phyloP scores from a whole-genome alignment of 208 protist genomes.

The Wallacemonas sp. region DNA sequence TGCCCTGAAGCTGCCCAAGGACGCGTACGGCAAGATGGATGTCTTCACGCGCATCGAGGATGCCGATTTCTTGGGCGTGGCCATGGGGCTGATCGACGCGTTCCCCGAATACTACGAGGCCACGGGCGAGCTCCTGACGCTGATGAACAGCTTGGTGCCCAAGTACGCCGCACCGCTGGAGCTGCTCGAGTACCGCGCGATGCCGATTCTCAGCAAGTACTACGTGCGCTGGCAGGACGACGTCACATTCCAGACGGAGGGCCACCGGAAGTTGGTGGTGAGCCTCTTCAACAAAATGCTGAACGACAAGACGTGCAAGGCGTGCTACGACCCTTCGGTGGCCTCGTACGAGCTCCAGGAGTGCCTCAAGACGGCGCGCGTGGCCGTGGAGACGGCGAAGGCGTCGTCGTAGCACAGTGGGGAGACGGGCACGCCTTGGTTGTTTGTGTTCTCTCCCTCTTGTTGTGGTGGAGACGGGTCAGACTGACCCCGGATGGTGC shows the following conservation, averaged over 20 bases:
- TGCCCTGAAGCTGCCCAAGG: conserved; percentile 59
- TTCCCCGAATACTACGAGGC: conserved; percentile 90
- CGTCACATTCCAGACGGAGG: conserved; percentile 74
- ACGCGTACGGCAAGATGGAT: conserved; percentile 32
- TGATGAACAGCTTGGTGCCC: conserved; percentile 65
- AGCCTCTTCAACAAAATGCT: conserved; percentile 75
- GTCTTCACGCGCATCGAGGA: conserved; percentile 65
- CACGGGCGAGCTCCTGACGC: conserved; percentile 52
- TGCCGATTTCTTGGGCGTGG: conserved; percentile 79
- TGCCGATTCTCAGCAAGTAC: conserved; percentile 87
- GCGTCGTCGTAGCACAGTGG: conserved; percentile 30
- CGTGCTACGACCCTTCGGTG: conserved; percentile 79
- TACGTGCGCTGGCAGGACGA: conserved; percentile 86
- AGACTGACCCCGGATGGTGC: no score
- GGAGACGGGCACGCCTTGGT: no score
- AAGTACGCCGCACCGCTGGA: conserved; percentile 60
- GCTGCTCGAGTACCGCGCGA: conserved; percentile 83
- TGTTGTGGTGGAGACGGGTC: no score
- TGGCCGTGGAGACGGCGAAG: conserved; percentile 51
- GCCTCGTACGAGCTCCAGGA: conserved; percentile 86
- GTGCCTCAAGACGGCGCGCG: conserved; percentile 68
- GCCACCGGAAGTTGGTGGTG: conserved; percentile 55
- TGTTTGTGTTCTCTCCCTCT: no score
- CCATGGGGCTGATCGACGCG: conserved; percentile 76
- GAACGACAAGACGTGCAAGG: conserved; percentile 77